A percentile compares a stretch with the other conserved stretches of the same genome.
phyloP scores from a whole-genome alignment of 2,329 filamentous ascomycete species.

The Leptographium lundbergii region DNA sequence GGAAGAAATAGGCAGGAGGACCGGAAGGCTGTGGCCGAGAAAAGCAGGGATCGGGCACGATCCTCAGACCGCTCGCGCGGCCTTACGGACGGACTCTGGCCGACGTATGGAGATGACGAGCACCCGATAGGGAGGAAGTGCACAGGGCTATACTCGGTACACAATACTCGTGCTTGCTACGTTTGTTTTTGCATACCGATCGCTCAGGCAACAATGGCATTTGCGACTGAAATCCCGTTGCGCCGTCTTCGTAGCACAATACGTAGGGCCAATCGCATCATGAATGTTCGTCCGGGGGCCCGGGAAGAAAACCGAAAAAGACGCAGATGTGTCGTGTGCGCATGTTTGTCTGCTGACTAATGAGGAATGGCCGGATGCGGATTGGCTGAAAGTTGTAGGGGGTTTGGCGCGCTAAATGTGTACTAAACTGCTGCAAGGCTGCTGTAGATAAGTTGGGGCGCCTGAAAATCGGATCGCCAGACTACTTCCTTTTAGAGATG shows the following conservation, averaged over 20 bases:
- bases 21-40: neutral
- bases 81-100: neutral
- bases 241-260: neutral
- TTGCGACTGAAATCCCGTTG: neutral
- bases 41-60: neutral
- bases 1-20: constrained; percentile 48
- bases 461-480: too few species aligned
- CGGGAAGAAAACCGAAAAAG: neutral
- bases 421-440: neutral
- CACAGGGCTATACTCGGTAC: neutral
- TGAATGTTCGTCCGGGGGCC: neutral
- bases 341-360: neutral
- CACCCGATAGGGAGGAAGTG: neutral
- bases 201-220: neutral
- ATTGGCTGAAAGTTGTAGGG: neutral
- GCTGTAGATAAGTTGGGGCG: neutral
- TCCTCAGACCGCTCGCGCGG: neutral
- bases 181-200: neutral
- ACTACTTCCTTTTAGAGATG: too few species aligned
- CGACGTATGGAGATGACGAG: neutral
- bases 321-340: neutral
- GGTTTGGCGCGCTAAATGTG: neutral
- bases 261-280: neutral
- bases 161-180: neutral
- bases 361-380: neutral